Evolutionary conservation across 371 early-diverging fungal genomes (phyloP).

Genomic region (Saksenaea vasiformis): DNA sequence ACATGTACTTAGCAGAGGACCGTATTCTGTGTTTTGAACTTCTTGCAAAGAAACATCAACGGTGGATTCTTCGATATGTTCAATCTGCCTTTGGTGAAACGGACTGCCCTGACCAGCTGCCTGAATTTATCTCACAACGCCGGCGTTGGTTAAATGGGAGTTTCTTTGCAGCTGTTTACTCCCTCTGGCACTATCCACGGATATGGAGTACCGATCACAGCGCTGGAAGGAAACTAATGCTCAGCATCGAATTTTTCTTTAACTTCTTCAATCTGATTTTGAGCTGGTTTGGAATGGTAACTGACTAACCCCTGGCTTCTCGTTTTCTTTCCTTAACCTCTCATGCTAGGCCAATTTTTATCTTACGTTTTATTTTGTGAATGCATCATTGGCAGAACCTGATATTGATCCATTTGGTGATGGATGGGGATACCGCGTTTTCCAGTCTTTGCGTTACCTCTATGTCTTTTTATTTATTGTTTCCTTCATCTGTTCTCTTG

Average conservation of each 20-base stretch:
- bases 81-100: slow-evolving; percentile 79
- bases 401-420: slow-evolving; percentile 60
- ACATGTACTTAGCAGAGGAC: slow-evolving; percentile 85
- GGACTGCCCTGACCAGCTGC: slow-evolving; percentile 78
- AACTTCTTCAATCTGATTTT: slow-evolving; percentile 73
- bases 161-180: slow-evolving; percentile 72
- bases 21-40: slow-evolving; percentile 88
- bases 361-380: slow-evolving; percentile 76
- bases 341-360: slow-evolving; percentile 69
- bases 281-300: slow-evolving; percentile 81
- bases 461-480: slow-evolving; percentile 70
- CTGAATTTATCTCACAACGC: slow-evolving; percentile 87
- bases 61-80: slow-evolving; percentile 72
- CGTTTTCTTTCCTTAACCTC: slow-evolving; percentile 38
- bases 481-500: slow-evolving; percentile 76
- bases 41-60: slow-evolving; percentile 69
- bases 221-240: slow-evolving; percentile 58
- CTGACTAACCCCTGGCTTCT: slow-evolving; percentile 12
- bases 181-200: slow-evolving; percentile 51
- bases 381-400: slow-evolving; percentile 43
- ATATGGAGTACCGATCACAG: slow-evolving; percentile 69
- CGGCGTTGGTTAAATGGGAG: slow-evolving; percentile 91
- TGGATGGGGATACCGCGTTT: slow-evolving; percentile 45
- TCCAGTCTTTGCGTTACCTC: slow-evolving; percentile 52
- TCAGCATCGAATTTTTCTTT: slow-evolving; percentile 73